Percentiles rank a stretch among this genome's conserved stretches.
phyloP scores from a whole-genome alignment of 768 basidiomycete genomes.

The Rhodotorula babjevae region DNA sequence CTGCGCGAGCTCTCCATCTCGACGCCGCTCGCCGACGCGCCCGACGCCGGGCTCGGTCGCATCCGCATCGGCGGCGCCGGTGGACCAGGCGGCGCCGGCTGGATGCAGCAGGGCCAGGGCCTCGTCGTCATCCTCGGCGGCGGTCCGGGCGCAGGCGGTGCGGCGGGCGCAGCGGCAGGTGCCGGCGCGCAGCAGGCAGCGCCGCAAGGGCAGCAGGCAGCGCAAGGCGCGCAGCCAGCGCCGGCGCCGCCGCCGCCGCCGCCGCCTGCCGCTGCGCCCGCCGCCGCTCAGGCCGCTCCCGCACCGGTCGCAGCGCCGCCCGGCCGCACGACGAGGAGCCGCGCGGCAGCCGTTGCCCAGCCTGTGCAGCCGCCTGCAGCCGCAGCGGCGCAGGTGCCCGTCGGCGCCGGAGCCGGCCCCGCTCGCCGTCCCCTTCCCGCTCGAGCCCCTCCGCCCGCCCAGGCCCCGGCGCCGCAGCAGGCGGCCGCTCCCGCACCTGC shows the following conservation, averaged over 20 bases:
- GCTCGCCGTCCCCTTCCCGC: too few species aligned
- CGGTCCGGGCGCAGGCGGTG: neutral
- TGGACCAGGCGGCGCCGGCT: neutral
- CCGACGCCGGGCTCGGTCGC: neutral
- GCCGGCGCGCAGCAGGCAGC: neutral
- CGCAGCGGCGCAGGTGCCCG: too few species aligned
- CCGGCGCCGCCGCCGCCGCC: too few species aligned
- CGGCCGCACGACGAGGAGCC: too few species aligned
- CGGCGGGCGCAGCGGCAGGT: neutral
- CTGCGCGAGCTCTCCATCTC: slow-evolving; percentile 1
- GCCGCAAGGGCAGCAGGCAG: neutral
- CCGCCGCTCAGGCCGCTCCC: too few species aligned
- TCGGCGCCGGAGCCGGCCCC: too few species aligned
- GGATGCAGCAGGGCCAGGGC: neutral
- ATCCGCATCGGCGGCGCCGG: neutral
- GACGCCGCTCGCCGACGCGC: neutral
- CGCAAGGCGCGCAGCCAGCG: neutral
- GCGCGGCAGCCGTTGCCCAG: too few species aligned
- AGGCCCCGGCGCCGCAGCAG: too few species aligned
- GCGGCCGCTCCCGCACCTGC: neutral
- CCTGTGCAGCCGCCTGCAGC: too few species aligned
- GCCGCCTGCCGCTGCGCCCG: too few species aligned
- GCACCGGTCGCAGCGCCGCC: too few species aligned
- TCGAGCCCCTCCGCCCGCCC: too few species aligned
- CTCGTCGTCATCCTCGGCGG: neutral